Base-by-base conservation (phyloP, 352 stramenopile species). In the Phytophthora colocasiae region DNA sequence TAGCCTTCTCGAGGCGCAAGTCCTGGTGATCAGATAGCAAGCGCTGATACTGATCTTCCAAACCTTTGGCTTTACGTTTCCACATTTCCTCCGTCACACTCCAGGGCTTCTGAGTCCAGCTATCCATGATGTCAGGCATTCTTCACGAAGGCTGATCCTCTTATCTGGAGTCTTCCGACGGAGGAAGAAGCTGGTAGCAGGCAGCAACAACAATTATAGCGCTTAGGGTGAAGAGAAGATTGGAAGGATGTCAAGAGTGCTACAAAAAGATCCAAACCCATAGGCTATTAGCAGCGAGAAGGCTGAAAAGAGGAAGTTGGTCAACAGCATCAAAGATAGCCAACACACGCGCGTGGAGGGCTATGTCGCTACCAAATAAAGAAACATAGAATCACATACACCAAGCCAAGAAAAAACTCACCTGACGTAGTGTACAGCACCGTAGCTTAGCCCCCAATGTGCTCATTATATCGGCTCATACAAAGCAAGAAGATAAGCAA, bases 51-150 rank as follows among this genome's bases (percentile, higher is more conserved):
- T 91, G 83, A 27, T 89, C 83, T 69, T 90, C 83, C 19, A 90
- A 47, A 2, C 77, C 75, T 43, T 88, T 88, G 24, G 76, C 81
- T 63, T 91, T 90, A 45, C 81, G 83, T 66, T 89, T 91, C 77
- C 83, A 89, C 70, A 91, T 89, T 55, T 91, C 83, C 51, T 91
- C 81, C 38, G 83, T 88, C 59, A 90, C 80, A 46, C 75, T 90
- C 83, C 83, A 91, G 29, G 81, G 78, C 51, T 89, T 90, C 52
- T 81, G 60, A 14, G 62, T 68, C 81, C 81, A 90, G 41, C 59
- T 62, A 48, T 86, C 78, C 64, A 79, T 81, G 36, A 81, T 69
- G 38, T 87, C 79, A 4, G 75, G 68, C 68, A 87, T 79, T 36
- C 31, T 36, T 36, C 31, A 36, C 31, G 31, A 36, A 36, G 9